Evolutionary conservation across 345 rosid species (phyloP).

Genomic region (Aquilaria yunnanensis): DNA sequence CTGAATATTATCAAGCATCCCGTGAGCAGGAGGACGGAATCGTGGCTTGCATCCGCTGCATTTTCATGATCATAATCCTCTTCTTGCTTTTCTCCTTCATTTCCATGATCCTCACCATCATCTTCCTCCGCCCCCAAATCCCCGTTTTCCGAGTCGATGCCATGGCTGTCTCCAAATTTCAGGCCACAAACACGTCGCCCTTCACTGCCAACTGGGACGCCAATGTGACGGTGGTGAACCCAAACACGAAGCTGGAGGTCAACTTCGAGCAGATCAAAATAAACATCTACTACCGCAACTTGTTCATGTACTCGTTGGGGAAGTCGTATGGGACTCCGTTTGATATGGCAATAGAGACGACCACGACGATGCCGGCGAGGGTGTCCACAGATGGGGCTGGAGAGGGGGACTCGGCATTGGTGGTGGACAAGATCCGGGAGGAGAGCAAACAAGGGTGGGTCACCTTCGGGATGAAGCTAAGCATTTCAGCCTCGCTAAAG

Average conservation of each 20-base stretch:
- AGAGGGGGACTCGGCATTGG: conserved; percentile 1
- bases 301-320: conserved; percentile 13
- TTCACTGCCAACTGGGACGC: conserved; percentile 32
- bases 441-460: conserved; percentile 10
- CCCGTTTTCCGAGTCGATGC: conserved; percentile 25
- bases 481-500: conserved; percentile 23
- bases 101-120: conserved; percentile 23
- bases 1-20: conserved; percentile 9
- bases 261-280: conserved; percentile 23
- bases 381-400: conserved; percentile 6
- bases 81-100: conserved; percentile 26
- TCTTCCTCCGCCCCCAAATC: conserved; percentile 21
- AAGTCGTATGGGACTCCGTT: conserved; percentile 13
- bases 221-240: conserved; percentile 25
- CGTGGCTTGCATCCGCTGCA: conserved; percentile 30
- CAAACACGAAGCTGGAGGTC: conserved; percentile 14
- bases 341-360: background rate
- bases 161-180: conserved; percentile 28
- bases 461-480: conserved; percentile 20
- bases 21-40: background rate
- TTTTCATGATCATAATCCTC: conserved; percentile 28
- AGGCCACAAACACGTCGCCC: conserved; percentile 10
- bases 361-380: background rate
- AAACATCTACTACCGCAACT: conserved; percentile 11
- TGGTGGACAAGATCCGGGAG: conserved; percentile 19